phyloP scores from a whole-genome alignment of 148 eudicot species.

The Nepenthes gracilis region DNA sequence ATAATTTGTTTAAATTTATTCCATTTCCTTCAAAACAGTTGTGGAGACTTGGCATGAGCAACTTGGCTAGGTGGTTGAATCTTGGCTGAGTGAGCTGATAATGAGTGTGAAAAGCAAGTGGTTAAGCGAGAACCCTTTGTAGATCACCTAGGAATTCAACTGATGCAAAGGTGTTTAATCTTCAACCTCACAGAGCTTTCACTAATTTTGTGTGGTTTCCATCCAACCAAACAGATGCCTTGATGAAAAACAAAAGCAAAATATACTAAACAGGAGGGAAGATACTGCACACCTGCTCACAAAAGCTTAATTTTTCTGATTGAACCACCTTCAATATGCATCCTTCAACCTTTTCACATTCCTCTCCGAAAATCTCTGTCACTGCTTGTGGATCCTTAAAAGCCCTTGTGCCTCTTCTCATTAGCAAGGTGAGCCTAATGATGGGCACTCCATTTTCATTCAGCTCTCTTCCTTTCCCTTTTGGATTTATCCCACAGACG shows the following conservation, averaged over 20 bases:
- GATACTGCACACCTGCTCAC: constrained; percentile 21
- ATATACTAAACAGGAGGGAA: background rate
- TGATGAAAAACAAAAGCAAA: background rate
- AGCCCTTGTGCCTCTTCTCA: constrained; percentile 37
- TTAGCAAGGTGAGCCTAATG: constrained; percentile 31
- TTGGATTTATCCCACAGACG: constrained; percentile 6
- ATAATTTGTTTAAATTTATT: too few relatives aligned
- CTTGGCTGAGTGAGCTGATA: too few relatives aligned
- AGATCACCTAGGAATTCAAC: too few relatives aligned
- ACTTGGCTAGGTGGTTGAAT: too few relatives aligned
- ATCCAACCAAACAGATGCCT: too few relatives aligned
- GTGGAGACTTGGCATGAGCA: too few relatives aligned
- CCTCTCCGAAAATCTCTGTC: constrained; percentile 19
- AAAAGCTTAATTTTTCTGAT: constrained; percentile 33
- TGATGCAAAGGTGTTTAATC: too few relatives aligned
- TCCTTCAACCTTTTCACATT: constrained; percentile 24
- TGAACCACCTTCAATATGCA: constrained; percentile 26
- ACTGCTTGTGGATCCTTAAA: constrained; percentile 22
- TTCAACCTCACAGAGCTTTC: too few relatives aligned
- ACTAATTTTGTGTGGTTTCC: too few relatives aligned
- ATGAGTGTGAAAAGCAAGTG: too few relatives aligned
- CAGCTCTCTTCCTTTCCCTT: constrained; percentile 10
- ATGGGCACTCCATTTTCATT: constrained; percentile 15
- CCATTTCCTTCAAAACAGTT: too few relatives aligned
- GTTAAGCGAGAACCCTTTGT: too few relatives aligned